Conservation (phyloP, 192 early-diverging fungal genomes). For the Borealophlyctis nickersoniae region DNA sequence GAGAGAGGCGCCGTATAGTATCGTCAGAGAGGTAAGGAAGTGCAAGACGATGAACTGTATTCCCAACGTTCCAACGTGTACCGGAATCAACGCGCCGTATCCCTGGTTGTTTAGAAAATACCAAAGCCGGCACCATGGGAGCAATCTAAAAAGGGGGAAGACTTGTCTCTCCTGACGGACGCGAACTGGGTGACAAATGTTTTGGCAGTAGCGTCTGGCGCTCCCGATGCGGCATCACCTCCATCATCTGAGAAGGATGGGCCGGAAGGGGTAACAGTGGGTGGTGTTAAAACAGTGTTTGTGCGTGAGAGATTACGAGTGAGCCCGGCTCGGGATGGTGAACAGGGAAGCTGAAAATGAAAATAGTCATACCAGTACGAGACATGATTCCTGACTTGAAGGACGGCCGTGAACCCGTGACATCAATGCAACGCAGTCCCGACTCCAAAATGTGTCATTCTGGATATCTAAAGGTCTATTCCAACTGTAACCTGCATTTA, state of each 20-base stretch:
- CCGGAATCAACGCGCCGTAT: too few species aligned
- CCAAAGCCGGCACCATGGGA: constrained; percentile 26
- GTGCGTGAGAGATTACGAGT: neutral
- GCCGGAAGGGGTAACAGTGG: neutral
- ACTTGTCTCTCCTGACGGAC: constrained; percentile 32
- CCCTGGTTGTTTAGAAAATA: constrained; percentile 37
- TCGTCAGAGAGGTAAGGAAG: constrained; percentile 46
- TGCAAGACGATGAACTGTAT: too few species aligned
- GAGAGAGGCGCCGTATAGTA: constrained; percentile 61
- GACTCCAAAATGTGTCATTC: too few species aligned
- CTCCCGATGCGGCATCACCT: neutral
- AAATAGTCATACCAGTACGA: too few species aligned
- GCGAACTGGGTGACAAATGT: constrained; percentile 37
- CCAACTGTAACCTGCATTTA: too few species aligned
- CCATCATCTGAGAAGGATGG: neutral
- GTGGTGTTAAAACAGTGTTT: neutral
- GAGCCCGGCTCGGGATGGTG: too few species aligned
- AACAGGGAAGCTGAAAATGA: too few species aligned
- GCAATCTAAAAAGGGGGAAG: constrained; percentile 12
- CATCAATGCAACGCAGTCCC: too few species aligned
- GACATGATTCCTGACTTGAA: too few species aligned
- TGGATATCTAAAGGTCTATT: too few species aligned
- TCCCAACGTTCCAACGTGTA: too few species aligned
- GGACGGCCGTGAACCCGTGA: too few species aligned
- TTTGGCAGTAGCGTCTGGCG: neutral